These are phyloP conservation scores for Cunninghamia lanceolata DNA, from an alignment of 75 land plant genomes.

Conservation along the genomic window DNA sequence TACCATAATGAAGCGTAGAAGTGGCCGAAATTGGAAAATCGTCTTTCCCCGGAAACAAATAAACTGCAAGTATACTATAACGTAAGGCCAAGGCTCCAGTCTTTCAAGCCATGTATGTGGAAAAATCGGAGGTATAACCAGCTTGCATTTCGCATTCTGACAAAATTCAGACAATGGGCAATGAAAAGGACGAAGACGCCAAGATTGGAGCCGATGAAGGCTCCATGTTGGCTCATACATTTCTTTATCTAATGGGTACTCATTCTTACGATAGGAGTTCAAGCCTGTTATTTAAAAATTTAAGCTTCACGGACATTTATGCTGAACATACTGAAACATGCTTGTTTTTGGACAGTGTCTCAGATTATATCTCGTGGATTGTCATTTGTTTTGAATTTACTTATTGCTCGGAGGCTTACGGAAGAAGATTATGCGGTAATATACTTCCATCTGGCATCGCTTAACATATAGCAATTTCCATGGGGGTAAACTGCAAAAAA, in stretches of 20 bases:
- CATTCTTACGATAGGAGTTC: neutral
- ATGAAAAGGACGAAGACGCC: constrained; percentile 17
- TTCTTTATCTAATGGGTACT: constrained; percentile 31
- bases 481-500: neutral
- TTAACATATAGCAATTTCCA: neutral
- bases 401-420: constrained; percentile 39
- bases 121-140: neutral
- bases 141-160: neutral
- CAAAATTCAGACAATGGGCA: constrained; percentile 5
- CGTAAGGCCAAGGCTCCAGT: neutral
- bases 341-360: constrained; percentile 24
- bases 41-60: too few relatives aligned
- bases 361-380: constrained; percentile 36
- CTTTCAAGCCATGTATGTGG: neutral
- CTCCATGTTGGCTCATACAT: constrained; percentile 23
- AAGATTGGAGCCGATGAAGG: constrained; percentile 22
- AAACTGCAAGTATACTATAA: too few relatives aligned
- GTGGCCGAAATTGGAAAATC: too few relatives aligned
- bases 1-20: too few relatives aligned
- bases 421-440: constrained; percentile 46
- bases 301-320: neutral
- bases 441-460: neutral
- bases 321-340: neutral
- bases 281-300: neutral
- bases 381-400: constrained; percentile 32